Base-by-base conservation (phyloP, 2,329 filamentous ascomycete genomes). In the Trichoderma gracile region DNA sequence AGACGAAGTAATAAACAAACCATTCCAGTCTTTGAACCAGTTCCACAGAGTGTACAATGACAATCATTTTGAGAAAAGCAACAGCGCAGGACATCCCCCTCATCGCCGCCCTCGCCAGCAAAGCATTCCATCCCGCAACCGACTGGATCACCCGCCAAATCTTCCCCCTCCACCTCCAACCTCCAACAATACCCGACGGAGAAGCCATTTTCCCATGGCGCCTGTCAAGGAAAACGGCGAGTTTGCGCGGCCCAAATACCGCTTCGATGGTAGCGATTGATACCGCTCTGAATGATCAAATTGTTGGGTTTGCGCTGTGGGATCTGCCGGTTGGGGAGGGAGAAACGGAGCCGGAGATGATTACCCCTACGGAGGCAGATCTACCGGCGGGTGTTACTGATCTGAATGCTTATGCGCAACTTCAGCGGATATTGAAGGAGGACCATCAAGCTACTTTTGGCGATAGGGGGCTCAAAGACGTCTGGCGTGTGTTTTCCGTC, bases 61-160 rank as follows among this genome's bases (percentile, higher is more conserved):
- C 64, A 17, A 40, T 69, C 10, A n/a, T 25, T n/a, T 40, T 68
- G 38, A 67, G 68, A 33, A 25, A 30, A 3, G 68, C 68, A 21
- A 60, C 56, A n/a, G 61, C 65, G 21, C 46, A 58, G 12, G 68
- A 69, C 14, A 21, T 68, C 3, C 57, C 59, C 25, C 49, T 56
- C 38, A 65, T 69, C 33, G 68, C 59, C 9, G 47, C 52, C 12
- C 50, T 69, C 21, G 63, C 68, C 27, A 59, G 53, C 38, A 52
- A 45, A 9, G 59, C 45, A 12, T 69, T 69, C 42, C 61, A 68
- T 19, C 67, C 67, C 12, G 63, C 58, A 49, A 68, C 65, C 14
- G 67, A 69, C 49, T 62, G 62, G 59, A 56, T 69, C 42, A 54
- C 66, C 23, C 59, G 63, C n/a, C 53, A 65, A 25, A 57, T 69